Evolutionary conservation across 129 eudicot species (phyloP).

Genomic region (Rutidosis leptorrhynchoides): DNA sequence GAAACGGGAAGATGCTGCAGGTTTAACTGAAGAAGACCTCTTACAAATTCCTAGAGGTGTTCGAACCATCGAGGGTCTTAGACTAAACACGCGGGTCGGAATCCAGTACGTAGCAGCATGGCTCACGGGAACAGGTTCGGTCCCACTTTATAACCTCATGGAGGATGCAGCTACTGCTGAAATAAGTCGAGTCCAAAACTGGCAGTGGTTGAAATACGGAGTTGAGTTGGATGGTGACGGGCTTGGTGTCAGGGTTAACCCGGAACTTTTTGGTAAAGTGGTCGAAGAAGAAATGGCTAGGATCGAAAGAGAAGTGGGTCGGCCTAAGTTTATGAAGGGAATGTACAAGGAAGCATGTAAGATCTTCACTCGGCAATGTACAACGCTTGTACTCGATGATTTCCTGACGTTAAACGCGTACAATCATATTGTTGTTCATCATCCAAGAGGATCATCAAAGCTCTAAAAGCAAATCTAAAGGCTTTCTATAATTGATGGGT

Average conservation of each 20-base stretch:
- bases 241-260: slow-evolving; percentile 53
- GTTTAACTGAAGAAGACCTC: slow-evolving; percentile 65
- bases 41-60: slow-evolving; percentile 72
- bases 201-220: slow-evolving; percentile 89
- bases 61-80: slow-evolving; percentile 82
- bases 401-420: slow-evolving; percentile 77
- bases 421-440: slow-evolving; percentile 63
- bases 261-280: slow-evolving; percentile 67
- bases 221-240: slow-evolving; percentile 80
- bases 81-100: slow-evolving; percentile 88
- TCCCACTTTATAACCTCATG: slow-evolving; percentile 91
- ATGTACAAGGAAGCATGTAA: slow-evolving; percentile 79
- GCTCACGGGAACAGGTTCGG: slow-evolving; percentile 90
- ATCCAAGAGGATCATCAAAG: slow-evolving; percentile 62
- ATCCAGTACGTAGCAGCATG: slow-evolving; percentile 89
- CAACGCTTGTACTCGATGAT: slow-evolving; percentile 55
- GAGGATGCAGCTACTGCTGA: slow-evolving; percentile 98
- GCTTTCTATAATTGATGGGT: background rate
- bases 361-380: slow-evolving; percentile 71
- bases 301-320: slow-evolving; percentile 72
- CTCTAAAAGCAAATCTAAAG: slow-evolving; percentile 29
- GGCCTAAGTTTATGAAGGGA: slow-evolving; percentile 63
- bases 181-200: slow-evolving; percentile 88
- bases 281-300: slow-evolving; percentile 86
- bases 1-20: slow-evolving; percentile 62